These are phyloP conservation scores for Diaporthe capsici DNA, from an alignment of 2,329 filamentous ascomycete genomes.

Conservation along the genomic window DNA sequence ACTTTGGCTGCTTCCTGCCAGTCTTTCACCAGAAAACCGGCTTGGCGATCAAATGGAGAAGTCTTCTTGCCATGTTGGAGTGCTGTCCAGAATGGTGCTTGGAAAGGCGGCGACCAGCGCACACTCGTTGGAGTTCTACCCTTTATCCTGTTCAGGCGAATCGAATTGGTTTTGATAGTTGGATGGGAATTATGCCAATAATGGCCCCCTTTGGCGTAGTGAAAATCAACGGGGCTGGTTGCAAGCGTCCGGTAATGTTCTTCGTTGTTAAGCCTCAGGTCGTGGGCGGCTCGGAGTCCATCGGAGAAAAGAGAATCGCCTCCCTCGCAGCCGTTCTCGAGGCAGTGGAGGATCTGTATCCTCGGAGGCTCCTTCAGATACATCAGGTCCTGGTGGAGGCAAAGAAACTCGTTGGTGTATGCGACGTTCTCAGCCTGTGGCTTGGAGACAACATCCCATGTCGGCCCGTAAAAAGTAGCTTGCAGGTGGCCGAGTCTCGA, in stretches of 20 bases:
- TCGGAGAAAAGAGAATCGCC: slow-evolving; percentile 92
- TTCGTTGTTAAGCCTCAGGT: slow-evolving; percentile 50
- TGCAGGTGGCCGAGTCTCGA: slow-evolving; percentile 82
- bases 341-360: slow-evolving; percentile 89
- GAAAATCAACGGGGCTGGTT: slow-evolving; percentile 64
- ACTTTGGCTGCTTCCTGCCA: slow-evolving; percentile 65
- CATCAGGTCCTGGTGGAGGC: slow-evolving; percentile 92
- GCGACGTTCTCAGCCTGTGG: slow-evolving; percentile 91
- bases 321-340: slow-evolving; percentile 84
- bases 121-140: not conserved
- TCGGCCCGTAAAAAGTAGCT: slow-evolving; percentile 90
- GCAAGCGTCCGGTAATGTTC: slow-evolving; percentile 55
- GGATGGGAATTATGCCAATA: slow-evolving; percentile 71
- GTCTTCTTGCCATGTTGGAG: too few species aligned
- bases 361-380: slow-evolving; percentile 86
- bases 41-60: not conserved
- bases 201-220: slow-evolving; percentile 75
- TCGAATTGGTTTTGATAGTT: slow-evolving; percentile 59
- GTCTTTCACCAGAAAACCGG: not conserved
- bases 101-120: slow-evolving; percentile 31
- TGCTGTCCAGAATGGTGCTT: slow-evolving; percentile 44
- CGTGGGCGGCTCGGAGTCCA: slow-evolving; percentile 71
- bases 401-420: slow-evolving; percentile 85
- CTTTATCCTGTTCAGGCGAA: slow-evolving; percentile 3
- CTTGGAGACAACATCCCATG: slow-evolving; percentile 90